Percentiles rank a stretch among this genome's conserved stretches.
These are phyloP conservation scores for Teunomyces aglyptinius DNA, from an alignment of 805 yeast species.

Conservation along the genomic window DNA sequence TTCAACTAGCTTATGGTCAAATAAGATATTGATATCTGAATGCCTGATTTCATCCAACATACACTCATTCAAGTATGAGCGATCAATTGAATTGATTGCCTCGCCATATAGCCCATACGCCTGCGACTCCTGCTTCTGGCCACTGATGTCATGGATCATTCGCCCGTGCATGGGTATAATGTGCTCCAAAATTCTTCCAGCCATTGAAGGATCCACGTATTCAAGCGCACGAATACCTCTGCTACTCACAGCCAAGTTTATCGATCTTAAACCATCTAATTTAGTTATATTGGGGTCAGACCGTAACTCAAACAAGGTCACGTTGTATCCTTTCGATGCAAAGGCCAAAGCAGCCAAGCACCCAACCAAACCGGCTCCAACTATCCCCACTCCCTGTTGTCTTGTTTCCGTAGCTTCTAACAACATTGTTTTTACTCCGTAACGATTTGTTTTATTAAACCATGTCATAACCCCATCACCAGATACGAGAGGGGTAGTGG, in stretches of 20 bases:
- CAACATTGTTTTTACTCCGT: not conserved
- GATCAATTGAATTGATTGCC: constrained; percentile 79
- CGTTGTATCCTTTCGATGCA: constrained; percentile 66
- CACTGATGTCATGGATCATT: constrained; percentile 76
- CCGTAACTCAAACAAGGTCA: constrained; percentile 70
- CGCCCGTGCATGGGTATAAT: constrained; percentile 87
- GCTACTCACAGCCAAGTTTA: constrained; percentile 84
- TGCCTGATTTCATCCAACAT: constrained; percentile 61
- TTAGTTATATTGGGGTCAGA: constrained; percentile 54
- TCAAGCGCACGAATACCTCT: constrained; percentile 75
- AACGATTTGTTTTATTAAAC: not conserved
- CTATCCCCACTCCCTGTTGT: constrained; percentile 45
- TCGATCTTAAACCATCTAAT: constrained; percentile 53
- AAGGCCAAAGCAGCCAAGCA: constrained; percentile 81
- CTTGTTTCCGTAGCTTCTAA: constrained; percentile 5
- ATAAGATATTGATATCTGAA: constrained; percentile 44
- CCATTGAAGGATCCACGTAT: constrained; percentile 59
- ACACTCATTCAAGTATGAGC: constrained; percentile 63
- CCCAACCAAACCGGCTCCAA: constrained; percentile 93
- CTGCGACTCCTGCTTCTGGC: constrained; percentile 60
- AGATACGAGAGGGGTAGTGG: not conserved
- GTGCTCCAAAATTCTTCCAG: constrained; percentile 51
- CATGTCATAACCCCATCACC: not conserved
- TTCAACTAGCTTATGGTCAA: constrained; percentile 54
- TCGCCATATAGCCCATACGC: constrained; percentile 80